These are phyloP conservation scores for Fusarium piperis DNA, from an alignment of 2,329 filamentous ascomycete species.

Conservation along the genomic window DNA sequence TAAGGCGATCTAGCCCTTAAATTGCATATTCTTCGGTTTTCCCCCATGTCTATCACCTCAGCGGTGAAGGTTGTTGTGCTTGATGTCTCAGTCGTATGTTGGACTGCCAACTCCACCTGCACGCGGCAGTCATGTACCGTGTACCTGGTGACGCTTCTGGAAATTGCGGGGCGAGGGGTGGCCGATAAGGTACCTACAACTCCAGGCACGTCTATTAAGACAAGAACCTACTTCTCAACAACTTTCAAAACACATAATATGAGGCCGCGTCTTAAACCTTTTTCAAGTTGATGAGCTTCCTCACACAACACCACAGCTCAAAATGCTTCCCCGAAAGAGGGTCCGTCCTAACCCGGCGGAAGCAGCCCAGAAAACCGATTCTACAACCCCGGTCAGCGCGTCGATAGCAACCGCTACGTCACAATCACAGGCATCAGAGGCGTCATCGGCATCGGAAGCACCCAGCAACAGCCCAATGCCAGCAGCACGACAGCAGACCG, in stretches of 20 bases:
- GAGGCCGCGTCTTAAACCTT: neutral
- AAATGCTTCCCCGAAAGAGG: conserved; percentile 49
- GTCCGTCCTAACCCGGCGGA: conserved; percentile 44
- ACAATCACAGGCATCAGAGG: conserved; percentile 39
- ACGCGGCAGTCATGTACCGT: neutral
- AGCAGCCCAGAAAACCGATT: conserved; percentile 23
- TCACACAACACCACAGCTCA: neutral
- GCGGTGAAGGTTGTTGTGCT: neutral
- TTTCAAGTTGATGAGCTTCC: conserved; percentile 13
- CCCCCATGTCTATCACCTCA: neutral
- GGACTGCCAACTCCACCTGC: neutral
- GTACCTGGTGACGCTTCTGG: neutral
- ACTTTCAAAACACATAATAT: conserved; percentile 17
- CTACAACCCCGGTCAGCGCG: conserved; percentile 23
- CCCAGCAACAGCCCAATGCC: conserved; percentile 26
- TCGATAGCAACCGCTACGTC: conserved; percentile 39
- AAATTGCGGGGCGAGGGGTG: conserved; percentile 8
- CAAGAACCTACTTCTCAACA: conserved; percentile 22
- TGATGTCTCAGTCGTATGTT: neutral
- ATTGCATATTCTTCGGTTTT: neutral
- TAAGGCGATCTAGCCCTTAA: too few species aligned
- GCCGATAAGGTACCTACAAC: conserved; percentile 8
- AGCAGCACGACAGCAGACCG: conserved; percentile 26
- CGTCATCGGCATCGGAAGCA: conserved; percentile 32
- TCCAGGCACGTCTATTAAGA: conserved; percentile 35